Conservation (phyloP, 129 eudicot species). For the Artemisia argyi region DNA sequence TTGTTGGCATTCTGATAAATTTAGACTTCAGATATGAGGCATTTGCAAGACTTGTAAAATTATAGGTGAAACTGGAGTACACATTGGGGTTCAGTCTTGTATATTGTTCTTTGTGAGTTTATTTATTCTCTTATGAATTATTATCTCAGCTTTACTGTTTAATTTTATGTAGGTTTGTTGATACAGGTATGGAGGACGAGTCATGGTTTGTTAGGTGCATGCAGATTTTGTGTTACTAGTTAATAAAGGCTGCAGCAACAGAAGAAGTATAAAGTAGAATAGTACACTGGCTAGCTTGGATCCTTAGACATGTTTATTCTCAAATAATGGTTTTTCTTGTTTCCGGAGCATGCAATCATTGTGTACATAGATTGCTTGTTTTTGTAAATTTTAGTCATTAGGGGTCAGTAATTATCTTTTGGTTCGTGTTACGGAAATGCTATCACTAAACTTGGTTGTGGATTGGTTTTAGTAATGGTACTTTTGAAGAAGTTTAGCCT, state of each 20-base stretch:
- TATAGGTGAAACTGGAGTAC: background rate
- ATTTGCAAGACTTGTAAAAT: background rate
- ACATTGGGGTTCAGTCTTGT: background rate
- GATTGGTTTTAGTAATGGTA: no score
- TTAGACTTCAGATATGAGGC: background rate
- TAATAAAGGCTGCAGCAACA: slow-evolving; percentile 17
- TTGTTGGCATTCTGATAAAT: no score
- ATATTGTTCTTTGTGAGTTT: slow-evolving; percentile 7
- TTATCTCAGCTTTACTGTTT: background rate
- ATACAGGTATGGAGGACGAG: background rate
- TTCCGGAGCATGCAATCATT: background rate
- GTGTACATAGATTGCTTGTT: slow-evolving; percentile 18
- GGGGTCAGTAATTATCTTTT: slow-evolving; percentile 5
- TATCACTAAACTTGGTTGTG: no score
- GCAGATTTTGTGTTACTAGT: slow-evolving; percentile 4
- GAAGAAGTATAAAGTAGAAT: slow-evolving; percentile 13
- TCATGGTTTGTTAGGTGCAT: slow-evolving; percentile 13
- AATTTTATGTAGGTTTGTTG: slow-evolving; percentile 3
- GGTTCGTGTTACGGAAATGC: background rate
- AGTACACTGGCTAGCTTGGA: background rate
- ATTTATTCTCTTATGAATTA: background rate
- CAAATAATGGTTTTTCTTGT: background rate
- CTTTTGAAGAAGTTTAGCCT: background rate
- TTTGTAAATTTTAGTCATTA: slow-evolving; percentile 10
- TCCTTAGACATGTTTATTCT: slow-evolving; percentile 13